phyloP scores from a whole-genome alignment of 2,329 filamentous ascomycete genomes.

The Celoporthe dispersa region DNA sequence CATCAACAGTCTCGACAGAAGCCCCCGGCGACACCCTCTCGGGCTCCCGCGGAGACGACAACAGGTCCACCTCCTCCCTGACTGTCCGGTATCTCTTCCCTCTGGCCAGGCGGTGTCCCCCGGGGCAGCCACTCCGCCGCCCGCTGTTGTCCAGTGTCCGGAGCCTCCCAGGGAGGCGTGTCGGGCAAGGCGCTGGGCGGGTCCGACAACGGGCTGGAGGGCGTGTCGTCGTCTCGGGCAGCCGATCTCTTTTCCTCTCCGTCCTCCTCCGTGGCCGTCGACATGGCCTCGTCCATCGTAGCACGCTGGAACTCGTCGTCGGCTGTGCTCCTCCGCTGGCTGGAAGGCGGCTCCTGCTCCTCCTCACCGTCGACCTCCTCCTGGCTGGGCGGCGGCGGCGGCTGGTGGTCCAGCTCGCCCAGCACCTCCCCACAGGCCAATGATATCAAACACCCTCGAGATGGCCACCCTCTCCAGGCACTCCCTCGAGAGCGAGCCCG shows the following conservation, averaged over 20 bases:
- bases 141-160: constrained; percentile 21
- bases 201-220: constrained; percentile 24
- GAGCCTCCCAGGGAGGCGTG: constrained; percentile 1
- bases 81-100: constrained; percentile 44
- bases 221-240: no score
- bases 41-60: constrained; percentile 29
- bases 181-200: constrained; percentile 26
- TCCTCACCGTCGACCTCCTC: background rate
- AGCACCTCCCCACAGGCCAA: constrained; percentile 63
- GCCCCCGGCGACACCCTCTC: background rate
- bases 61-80: constrained; percentile 44
- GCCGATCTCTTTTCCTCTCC: background rate
- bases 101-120: constrained; percentile 18
- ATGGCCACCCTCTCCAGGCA: constrained; percentile 57
- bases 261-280: background rate
- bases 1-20: background rate
- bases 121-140: constrained; percentile 18
- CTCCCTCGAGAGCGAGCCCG: constrained; percentile 35
- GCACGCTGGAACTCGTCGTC: background rate
- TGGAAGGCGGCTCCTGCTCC: constrained; percentile 7
- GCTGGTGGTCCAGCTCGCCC: constrained; percentile 48
- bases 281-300: background rate
- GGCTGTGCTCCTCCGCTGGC: background rate
- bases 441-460: constrained; percentile 61
- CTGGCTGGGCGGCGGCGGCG: constrained; percentile 6